A percentile compares a stretch with the other conserved stretches of the same genome.
Evolutionary conservation across 1,284 basidiomycete species (phyloP).

Genomic region (Ganoderma lucidum): DNA sequence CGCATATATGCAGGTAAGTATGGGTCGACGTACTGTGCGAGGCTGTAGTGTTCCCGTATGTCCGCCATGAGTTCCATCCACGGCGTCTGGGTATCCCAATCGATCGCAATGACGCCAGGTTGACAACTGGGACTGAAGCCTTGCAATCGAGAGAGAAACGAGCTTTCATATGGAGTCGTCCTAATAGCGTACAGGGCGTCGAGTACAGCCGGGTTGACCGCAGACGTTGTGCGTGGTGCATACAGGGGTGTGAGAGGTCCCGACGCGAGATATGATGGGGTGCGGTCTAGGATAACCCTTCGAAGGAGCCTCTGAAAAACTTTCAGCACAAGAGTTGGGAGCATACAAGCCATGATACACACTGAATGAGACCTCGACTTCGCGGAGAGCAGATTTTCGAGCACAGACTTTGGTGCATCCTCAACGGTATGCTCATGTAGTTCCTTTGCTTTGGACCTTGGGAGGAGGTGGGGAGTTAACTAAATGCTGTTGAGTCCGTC

Average conservation of each 20-base stretch:
- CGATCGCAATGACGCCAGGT: conserved; percentile 54
- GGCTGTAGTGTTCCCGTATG: conserved; percentile 64
- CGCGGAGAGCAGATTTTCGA: conserved; percentile 7
- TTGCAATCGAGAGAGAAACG: conserved; percentile 68
- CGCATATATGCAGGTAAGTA: background rate
- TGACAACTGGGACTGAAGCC: conserved; percentile 41
- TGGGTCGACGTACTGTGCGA: conserved; percentile 59
- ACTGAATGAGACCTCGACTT: conserved; percentile 28
- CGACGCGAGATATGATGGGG: conserved; percentile 10
- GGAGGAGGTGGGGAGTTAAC: conserved; percentile 14
- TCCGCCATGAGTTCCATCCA: conserved; percentile 82
- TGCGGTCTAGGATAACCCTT: conserved; percentile 25
- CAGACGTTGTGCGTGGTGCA: conserved; percentile 19
- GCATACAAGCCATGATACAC: background rate
- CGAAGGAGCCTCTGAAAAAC: conserved; percentile 33
- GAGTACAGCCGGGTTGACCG: conserved; percentile 53
- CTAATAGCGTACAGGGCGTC: conserved; percentile 61
- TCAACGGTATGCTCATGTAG: background rate
- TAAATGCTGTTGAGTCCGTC: background rate
- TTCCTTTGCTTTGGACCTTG: conserved; percentile 14
- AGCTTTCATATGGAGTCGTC: conserved; percentile 67
- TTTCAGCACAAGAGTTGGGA: background rate
- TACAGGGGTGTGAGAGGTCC: conserved; percentile 33
- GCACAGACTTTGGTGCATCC: background rate
- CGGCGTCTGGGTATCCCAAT: conserved; percentile 73